Percentiles rank a stretch among this genome's conserved stretches.
These are phyloP conservation scores for Thelephora terrestris DNA, from an alignment of 1,284 basidiomycete genomes.

Conservation along the genomic window DNA sequence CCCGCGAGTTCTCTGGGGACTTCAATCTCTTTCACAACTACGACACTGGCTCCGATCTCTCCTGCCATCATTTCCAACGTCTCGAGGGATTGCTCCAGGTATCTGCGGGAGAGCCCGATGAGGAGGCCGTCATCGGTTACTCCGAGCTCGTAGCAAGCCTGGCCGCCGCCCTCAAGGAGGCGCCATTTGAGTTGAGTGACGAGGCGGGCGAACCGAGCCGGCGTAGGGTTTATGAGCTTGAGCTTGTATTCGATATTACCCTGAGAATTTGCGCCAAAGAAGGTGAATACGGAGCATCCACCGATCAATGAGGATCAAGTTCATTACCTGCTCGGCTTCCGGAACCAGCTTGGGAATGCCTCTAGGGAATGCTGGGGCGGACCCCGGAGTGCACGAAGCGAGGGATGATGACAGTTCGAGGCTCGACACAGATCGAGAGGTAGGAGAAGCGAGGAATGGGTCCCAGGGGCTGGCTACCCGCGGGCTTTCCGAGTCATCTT, in stretches of 20 bases:
- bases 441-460: constrained; percentile 47
- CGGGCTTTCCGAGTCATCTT: constrained; percentile 67
- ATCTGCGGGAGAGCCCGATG: constrained; percentile 63
- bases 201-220: constrained; percentile 65
- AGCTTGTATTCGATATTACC: constrained; percentile 85
- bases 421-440: constrained; percentile 16
- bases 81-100: constrained; percentile 72
- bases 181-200: constrained; percentile 95
- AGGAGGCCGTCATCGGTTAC: constrained; percentile 82
- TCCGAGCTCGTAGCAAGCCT: constrained; percentile 89
- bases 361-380: constrained; percentile 13
- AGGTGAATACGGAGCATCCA: neutral
- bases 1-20: constrained; percentile 43
- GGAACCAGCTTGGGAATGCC: constrained; percentile 54
- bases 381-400: constrained; percentile 5
- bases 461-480: constrained; percentile 76
- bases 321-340: constrained; percentile 51
- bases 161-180: constrained; percentile 82
- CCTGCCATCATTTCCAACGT: constrained; percentile 89
- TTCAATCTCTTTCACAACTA: constrained; percentile 80
- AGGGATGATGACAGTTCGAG: constrained; percentile 23
- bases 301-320: neutral
- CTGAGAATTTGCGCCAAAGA: constrained; percentile 20
- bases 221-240: constrained; percentile 62
- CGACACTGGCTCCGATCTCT: constrained; percentile 83